Conservation (phyloP, 345 rosid genomes). For the Eucalyptus marginata region DNA sequence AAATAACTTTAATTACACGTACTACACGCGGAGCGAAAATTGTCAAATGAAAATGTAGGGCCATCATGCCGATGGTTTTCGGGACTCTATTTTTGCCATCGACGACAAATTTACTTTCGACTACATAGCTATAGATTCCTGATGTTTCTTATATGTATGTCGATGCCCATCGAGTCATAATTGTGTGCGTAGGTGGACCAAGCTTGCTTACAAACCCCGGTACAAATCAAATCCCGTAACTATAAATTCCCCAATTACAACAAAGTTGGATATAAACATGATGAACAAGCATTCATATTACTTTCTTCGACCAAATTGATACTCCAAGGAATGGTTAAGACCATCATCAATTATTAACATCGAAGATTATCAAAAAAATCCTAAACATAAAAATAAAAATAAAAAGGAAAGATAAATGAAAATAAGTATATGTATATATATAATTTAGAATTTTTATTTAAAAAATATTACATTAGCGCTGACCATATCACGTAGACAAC, state of each 20-base stretch:
- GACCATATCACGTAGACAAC: fast-evolving
- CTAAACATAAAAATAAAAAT: too few species aligned
- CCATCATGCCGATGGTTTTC: neutral
- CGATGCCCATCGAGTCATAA: neutral
- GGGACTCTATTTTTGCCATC: neutral
- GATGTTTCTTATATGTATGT: neutral
- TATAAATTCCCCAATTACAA: neutral
- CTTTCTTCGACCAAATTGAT: neutral
- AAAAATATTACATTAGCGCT: fast-evolving
- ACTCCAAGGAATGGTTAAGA: neutral
- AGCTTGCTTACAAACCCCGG: neutral
- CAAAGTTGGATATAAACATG: neutral
- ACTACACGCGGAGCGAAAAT: neutral
- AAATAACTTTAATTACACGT: neutral
- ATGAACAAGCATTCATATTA: neutral
- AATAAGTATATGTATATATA: too few species aligned
- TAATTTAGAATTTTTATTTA: fast-evolving
- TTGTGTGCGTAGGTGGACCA: neutral
- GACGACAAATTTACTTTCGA: neutral
- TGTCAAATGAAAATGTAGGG: neutral
- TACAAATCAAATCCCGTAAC: neutral
- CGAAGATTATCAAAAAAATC: too few species aligned
- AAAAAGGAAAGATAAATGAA: neutral
- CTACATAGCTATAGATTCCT: neutral
- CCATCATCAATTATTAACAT: neutral